Base-by-base conservation (phyloP, 306 rosid species). In the Morella rubra region DNA sequence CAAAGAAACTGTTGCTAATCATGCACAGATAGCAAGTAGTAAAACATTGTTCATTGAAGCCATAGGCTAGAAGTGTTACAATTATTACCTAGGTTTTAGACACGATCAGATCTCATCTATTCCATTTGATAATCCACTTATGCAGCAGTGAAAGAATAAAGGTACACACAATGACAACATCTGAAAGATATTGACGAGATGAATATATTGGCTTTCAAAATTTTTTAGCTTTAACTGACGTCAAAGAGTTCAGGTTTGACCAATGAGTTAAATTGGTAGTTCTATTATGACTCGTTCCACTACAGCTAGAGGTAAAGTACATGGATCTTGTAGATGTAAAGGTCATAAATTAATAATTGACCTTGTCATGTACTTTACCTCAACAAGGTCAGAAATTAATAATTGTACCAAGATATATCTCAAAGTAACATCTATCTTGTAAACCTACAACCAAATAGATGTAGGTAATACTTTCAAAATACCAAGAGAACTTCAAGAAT, bases 11-110 rank as follows among this genome's bases (percentile, higher is more conserved):
- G 18, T 51, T 51, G 18, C n/a, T 51, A 13, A 15, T 51, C 15
- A 13, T 15, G 7, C 1, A 51, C 19, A 51, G 15, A 51, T 51
- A 14, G 14, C 56, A 51, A 13, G 15, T 15, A 18, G n/a, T 5
- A 8, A 56, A 58, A 22, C 20, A 3, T 24, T 22, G 24, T 15
- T 58, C 20, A 37, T 24, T 58, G 4, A 32, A 32, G 16, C 16
- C 20, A 58, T 58, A 58, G 64, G 64, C 64, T 58, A 58, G 4
- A 58, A 58, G 32, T 58, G 20, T 58, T 58, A 58, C 64, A 58
- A 22, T 12, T 8, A 58, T 15, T 24, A 22, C 41, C 40, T 22
- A 58, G 40, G 32, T 58, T 22, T 40, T 58, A 58, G 64, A 58
- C 64, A 22, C 22, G 40, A 58, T 58, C 37, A 58, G 22, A 58